Percentiles rank a stretch among this genome's conserved stretches.
Conservation (phyloP, 2,329 filamentous ascomycete genomes). For the Exophiala spinifera region DNA sequence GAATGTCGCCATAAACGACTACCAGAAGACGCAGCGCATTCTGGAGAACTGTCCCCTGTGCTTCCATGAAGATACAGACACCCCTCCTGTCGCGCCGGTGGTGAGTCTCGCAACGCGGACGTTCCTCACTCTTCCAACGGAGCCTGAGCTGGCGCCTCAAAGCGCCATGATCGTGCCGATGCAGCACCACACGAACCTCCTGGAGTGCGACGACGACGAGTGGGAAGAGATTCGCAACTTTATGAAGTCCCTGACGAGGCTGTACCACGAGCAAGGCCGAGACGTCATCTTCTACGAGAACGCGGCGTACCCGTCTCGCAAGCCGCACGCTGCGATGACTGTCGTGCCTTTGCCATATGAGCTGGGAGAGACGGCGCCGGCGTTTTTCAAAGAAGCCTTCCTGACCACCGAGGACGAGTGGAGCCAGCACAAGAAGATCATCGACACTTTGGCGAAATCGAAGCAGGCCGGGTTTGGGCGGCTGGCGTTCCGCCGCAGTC, state of each 20-base stretch:
- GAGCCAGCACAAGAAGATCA: conserved; percentile 91
- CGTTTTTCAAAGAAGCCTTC: conserved; percentile 94
- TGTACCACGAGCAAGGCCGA: conserved; percentile 90
- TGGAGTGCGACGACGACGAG: conserved; percentile 98
- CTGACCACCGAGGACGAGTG: conserved; percentile 85
- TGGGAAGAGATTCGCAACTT: conserved; percentile 99
- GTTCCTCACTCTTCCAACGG: conserved; percentile 83
- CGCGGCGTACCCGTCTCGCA: conserved; percentile 74
- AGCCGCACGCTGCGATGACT: conserved; percentile 79
- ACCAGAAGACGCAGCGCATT: conserved; percentile 82
- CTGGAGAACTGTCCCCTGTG: conserved; percentile 87
- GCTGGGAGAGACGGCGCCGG: conserved; percentile 85
- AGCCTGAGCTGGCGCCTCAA: conserved; percentile 79
- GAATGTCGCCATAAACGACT: conserved; percentile 81
- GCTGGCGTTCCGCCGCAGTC: conserved; percentile 72
- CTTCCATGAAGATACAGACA: conserved; percentile 78
- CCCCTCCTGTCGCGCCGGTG: conserved; percentile 77
- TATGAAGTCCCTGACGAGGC: conserved; percentile 90
- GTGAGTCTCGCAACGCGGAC: conserved; percentile 81
- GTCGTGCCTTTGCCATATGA: conserved; percentile 86
- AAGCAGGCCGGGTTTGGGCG: conserved; percentile 65
- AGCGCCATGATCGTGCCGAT: conserved; percentile 87
- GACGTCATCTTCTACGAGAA: conserved; percentile 98
- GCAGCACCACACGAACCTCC: conserved; percentile 78
- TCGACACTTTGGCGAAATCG: conserved; percentile 68